Evolutionary conservation across 2,329 filamentous ascomycete genomes (phyloP).

Genomic region (Curvularia eragrostidis): DNA sequence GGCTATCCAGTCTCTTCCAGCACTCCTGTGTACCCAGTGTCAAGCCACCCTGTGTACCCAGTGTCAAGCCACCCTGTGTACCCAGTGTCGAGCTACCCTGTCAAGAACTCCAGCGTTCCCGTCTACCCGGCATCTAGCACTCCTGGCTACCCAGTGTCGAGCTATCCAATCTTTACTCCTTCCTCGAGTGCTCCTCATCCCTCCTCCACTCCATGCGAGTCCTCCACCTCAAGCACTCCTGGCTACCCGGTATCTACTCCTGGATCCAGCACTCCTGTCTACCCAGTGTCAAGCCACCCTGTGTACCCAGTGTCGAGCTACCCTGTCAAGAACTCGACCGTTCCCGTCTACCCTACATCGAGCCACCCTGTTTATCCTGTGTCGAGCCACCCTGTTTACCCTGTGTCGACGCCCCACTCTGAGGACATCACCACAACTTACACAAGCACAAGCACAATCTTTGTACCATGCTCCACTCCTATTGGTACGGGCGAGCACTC

Average conservation of each 20-base stretch:
- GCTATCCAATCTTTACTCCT: background rate
- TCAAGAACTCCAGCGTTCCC: background rate
- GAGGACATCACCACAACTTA: conserved; percentile 27
- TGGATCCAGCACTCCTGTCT: background rate
- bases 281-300: background rate
- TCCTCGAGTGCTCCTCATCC: no score
- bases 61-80: conserved; percentile 33
- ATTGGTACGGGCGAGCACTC: conserved; percentile 41
- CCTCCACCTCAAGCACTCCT: no score
- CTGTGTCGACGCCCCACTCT: conserved; percentile 13
- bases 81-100: conserved; percentile 1
- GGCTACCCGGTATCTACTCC: background rate
- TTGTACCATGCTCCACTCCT: conserved; percentile 48
- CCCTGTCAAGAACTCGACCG: no score
- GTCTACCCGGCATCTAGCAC: background rate
- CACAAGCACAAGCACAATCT: conserved; percentile 44
- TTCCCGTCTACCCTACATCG: background rate
- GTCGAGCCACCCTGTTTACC: conserved; percentile 23
- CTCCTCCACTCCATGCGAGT: no score
- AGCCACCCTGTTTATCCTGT: conserved; percentile 3
- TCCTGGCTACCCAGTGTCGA: background rate
- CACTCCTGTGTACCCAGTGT: background rate
- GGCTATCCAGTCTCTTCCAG: background rate
- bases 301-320: background rate
- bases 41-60: conserved; percentile 10